phyloP scores from a whole-genome alignment of 1,284 basidiomycete species.

The Heliocybe sulcata region DNA sequence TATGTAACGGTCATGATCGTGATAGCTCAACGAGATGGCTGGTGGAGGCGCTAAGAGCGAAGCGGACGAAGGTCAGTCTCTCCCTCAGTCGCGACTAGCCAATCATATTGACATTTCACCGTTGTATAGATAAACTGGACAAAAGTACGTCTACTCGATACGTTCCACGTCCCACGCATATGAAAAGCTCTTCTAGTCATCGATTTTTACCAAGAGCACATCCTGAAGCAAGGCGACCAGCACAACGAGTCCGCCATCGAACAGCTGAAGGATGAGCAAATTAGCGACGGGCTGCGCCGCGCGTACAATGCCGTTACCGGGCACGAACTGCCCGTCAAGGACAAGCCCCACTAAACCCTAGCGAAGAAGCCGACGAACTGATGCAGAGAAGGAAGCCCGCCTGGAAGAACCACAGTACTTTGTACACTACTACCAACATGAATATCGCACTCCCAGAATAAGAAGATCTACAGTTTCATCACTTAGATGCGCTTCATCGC shows the following conservation, averaged over 20 bases:
- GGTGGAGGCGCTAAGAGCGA: constrained; percentile 25
- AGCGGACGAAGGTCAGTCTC: constrained; percentile 19
- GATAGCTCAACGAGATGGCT: constrained; percentile 15
- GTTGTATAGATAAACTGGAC: constrained; percentile 13
- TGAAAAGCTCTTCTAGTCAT: constrained; percentile 8
- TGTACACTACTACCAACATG: no score
- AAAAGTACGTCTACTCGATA: constrained; percentile 10
- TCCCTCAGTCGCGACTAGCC: not conserved
- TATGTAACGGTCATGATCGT: not conserved
- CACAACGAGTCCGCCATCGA: constrained; percentile 30
- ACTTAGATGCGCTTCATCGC: no score
- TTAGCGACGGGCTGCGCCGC: constrained; percentile 25
- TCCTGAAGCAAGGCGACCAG: constrained; percentile 30
- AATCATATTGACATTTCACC: not conserved
- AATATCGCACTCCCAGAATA: no score
- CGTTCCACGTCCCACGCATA: not conserved
- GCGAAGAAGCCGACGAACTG: not conserved
- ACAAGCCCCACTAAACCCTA: constrained; percentile 14
- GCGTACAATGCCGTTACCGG: constrained; percentile 23
- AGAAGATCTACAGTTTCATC: no score
- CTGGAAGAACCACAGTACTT: not conserved
- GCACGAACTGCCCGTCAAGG: constrained; percentile 19
- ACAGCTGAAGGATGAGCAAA: constrained; percentile 32
- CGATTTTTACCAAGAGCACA: constrained; percentile 33
- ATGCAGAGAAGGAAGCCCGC: not conserved